Base-by-base conservation (phyloP, 2,329 filamentous ascomycete species). In the Blastomyces silverae region DNA sequence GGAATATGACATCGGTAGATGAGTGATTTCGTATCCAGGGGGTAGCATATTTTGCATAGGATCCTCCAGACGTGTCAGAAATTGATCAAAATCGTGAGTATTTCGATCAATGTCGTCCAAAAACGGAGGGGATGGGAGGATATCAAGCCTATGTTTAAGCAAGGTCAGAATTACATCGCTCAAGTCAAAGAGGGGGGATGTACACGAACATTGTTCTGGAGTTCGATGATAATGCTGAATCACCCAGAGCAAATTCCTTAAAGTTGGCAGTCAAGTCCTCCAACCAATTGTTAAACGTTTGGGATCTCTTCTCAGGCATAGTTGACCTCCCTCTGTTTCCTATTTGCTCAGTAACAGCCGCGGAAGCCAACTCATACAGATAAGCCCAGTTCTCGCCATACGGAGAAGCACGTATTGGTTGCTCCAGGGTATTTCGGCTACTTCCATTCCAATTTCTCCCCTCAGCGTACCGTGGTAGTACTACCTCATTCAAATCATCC, bases 61-160 rank as follows among this genome's bases (percentile, higher is more conserved):
- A 48, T 57, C 59, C 37, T 37, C 25, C 37, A 68, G 53, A 8
- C 60, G 59, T 31, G 70, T 70, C 22, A 73, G 57, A 44, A 78
- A 70, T 39, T 63, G 65, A 11, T 72, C 67, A 20, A 78, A 64
- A 50, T 73, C 72, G 28, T 70, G 68, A 17, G 73, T 69, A 56
- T 71, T 73, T 50, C 75, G 69, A 58, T 79, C 77, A 46, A 79
- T 75, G 64, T 77, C 75, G 42, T 75, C 72, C 46, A 77, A 56
- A 28, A 70, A 50, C 5, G 73, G 71, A 37, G 69, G 68, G 31
- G 66, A 66, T 28, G 66, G 67, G 55, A 72, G 67, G 13, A 74
- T 61, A 65, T 79, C 77, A 64, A 77, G 67, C 65, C 77, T 77
- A 64, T 34, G 63, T 44, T 17, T 31, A 10, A 25, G 28, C 59